Evolutionary conservation across 768 basidiomycete genomes (phyloP).

Genomic region (Coprinopsis cinerea): DNA sequence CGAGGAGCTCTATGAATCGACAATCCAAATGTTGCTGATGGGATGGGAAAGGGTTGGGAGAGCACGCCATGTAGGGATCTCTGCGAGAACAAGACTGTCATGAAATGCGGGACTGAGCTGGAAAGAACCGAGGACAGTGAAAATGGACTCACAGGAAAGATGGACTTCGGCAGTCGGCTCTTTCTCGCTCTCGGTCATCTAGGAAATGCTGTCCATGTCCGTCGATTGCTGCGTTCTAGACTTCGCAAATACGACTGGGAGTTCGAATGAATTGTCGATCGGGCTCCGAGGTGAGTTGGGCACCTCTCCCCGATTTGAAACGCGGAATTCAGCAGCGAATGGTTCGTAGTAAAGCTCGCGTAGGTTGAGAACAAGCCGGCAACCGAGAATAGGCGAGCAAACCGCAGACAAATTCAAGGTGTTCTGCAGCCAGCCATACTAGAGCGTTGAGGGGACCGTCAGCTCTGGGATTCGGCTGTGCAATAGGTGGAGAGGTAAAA

Average conservation of each 20-base stretch:
- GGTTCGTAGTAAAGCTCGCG: slow-evolving; percentile 10
- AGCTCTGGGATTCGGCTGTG: background rate
- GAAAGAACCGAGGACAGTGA: too few species aligned
- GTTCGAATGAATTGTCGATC: background rate
- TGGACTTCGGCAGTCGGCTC: background rate
- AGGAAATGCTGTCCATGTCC: background rate
- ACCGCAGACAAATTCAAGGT: background rate
- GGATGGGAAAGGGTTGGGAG: too few species aligned
- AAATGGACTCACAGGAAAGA: too few species aligned
- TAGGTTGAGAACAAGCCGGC: slow-evolving; percentile 9
- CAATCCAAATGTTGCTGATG: too few species aligned
- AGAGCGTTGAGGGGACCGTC: background rate
- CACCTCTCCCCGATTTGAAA: background rate
- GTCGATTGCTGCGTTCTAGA: background rate
- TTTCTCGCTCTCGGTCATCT: background rate
- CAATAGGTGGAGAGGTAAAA: background rate
- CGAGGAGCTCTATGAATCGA: too few species aligned
- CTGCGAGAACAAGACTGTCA: too few species aligned
- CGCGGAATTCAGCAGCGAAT: slow-evolving; percentile 6
- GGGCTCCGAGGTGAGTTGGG: background rate
- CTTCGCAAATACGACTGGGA: background rate
- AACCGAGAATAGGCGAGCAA: slow-evolving; percentile 6
- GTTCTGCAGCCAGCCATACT: slow-evolving; percentile 5
- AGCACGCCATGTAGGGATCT: too few species aligned
- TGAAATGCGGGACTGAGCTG: too few species aligned